Evolutionary conservation across 2,329 filamentous ascomycete species (phyloP), one percentile per base, ranked within the genome.

Genomic region (Fonsecaea nubica): DNA sequence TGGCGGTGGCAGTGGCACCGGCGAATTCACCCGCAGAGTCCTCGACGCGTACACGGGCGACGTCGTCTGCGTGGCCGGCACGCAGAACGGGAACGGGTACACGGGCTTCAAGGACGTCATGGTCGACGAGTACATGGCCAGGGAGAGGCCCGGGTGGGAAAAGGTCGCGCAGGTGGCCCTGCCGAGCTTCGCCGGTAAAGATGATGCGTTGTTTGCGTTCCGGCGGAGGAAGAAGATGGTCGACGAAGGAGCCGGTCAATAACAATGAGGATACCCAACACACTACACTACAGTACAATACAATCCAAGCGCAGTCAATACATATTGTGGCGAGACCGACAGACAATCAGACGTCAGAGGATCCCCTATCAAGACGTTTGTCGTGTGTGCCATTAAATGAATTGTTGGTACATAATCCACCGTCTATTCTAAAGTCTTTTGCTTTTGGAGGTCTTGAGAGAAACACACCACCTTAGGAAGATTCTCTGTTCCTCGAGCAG

Each of bases 171-270:
- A 90, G 79, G 82, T 92, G 68, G 84, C 90, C 3, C 76, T 93
- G 74, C 90, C 90, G 25, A 91, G 89, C 75, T 92, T 92, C 77
- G 87, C 89, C 2, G 90, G 88, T 33, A 92, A 92, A 76, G 90
- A 93, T 72, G 90, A 93, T 78, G 90, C 87, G 0, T 74, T 92
- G 63, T 92, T 88, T 77, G 83, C 91, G 21, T 92, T 90, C 71
- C 62, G 65, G 40, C 32, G 65, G 61, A 67, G 60, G 40, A 55
- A 40, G 18, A 15, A 30, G 55, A 25, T 3, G 25, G 25, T 25
- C 25, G 25, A 25, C 25, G 25, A 3, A 25, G 21, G 21, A 25
- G 33, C 6, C 8, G 15, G 4, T 18, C 32, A 10, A 21, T 33
- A 13, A 21, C 13, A 12, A 61, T 36, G 13, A 38, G 5, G 13